Evolutionary conservation across 1,284 basidiomycete genomes (phyloP).

Genomic region (Sphaerobolus stellatus): DNA sequence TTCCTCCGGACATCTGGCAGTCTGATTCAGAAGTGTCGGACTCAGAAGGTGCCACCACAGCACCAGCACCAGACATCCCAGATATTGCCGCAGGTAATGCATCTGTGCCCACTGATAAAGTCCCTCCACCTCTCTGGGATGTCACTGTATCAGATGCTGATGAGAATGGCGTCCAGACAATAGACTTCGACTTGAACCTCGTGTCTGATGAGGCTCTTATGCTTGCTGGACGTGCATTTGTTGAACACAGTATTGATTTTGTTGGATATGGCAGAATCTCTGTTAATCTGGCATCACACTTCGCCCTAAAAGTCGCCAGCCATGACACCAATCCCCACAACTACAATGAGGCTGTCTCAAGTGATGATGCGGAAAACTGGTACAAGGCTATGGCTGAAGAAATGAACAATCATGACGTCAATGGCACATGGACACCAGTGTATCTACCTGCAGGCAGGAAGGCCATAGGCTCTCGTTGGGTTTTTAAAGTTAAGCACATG

Average conservation of each 20-base stretch:
- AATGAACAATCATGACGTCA: conserved; percentile 7
- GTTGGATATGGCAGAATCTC: too few species aligned
- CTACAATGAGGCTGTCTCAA: conserved; percentile 12
- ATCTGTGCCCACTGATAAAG: too few species aligned
- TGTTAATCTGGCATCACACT: conserved; percentile 3
- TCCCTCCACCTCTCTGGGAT: too few species aligned
- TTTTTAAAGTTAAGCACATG: neutral
- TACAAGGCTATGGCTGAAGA: conserved; percentile 15
- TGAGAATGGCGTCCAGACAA: too few species aligned
- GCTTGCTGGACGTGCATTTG: neutral
- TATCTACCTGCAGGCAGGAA: neutral
- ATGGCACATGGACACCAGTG: neutral
- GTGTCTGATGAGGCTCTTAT: neutral
- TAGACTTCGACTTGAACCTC: too few species aligned
- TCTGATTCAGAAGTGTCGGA: neutral
- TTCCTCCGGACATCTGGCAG: neutral
- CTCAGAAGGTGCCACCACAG: neutral
- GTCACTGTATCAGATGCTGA: too few species aligned
- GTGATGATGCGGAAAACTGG: conserved; percentile 17
- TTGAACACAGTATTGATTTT: too few species aligned
- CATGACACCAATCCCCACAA: conserved; percentile 10
- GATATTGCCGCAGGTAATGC: neutral
- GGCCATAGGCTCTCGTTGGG: neutral
- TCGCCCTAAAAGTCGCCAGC: neutral
- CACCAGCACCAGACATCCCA: conserved; percentile 1